A percentile compares a stretch with the other conserved stretches of the same genome.
Conservation (phyloP, 2,329 filamentous ascomycete genomes). For the Fusarium sororula region DNA sequence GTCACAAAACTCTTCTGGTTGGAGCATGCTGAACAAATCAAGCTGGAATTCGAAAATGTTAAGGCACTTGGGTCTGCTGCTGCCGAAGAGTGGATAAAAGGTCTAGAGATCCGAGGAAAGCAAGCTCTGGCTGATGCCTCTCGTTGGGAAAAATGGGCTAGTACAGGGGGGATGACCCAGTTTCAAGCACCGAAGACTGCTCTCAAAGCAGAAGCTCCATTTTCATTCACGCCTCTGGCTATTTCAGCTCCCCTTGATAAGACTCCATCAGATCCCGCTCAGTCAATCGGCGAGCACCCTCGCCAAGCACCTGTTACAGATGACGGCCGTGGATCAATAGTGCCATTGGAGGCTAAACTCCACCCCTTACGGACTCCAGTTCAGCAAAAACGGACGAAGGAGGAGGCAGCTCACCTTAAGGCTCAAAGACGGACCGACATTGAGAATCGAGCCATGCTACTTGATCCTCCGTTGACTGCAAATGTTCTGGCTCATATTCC, state of each 20-base stretch:
- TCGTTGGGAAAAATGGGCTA: conserved; percentile 80
- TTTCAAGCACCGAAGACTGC: conserved; percentile 45
- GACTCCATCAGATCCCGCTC: neutral
- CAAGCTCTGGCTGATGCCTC: conserved; percentile 67
- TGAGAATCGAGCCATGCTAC: conserved; percentile 71
- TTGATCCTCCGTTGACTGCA: conserved; percentile 72
- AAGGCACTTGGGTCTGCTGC: conserved; percentile 73
- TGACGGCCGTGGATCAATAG: neutral
- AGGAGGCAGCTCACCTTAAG: conserved; percentile 72
- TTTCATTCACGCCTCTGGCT: neutral
- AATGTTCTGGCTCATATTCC: conserved; percentile 74
- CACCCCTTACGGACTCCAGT: neutral
- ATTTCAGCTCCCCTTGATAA: neutral
- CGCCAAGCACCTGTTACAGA: neutral
- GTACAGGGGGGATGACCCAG: conserved; percentile 52
- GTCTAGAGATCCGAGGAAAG: conserved; percentile 71
- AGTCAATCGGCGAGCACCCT: conserved; percentile 1
- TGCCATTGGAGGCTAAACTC: neutral
- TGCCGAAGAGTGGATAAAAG: conserved; percentile 82
- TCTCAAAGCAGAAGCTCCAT: neutral
- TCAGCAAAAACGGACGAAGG: conserved; percentile 63
- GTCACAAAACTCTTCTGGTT: conserved; percentile 74
- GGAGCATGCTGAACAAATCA: conserved; percentile 69
- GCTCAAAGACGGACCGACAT: conserved; percentile 74
- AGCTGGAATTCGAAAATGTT: conserved; percentile 69